phyloP scores from a whole-genome alignment of 768 basidiomycete genomes.

The Pilatotrama ljubarskyi region DNA sequence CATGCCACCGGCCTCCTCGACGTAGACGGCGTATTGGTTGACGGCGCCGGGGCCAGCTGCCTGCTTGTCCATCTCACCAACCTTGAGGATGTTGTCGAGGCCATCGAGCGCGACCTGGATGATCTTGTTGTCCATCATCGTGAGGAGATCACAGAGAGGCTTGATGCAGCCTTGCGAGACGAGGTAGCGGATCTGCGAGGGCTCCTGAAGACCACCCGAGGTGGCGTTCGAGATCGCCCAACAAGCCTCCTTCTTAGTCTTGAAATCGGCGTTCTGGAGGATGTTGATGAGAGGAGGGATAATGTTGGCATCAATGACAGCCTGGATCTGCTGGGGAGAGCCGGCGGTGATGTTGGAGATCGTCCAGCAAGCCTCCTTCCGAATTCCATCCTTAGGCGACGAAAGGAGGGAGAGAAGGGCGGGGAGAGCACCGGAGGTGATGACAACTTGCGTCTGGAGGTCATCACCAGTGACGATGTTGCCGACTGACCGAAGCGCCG shows the following conservation, averaged over 20 bases:
- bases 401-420: conserved; percentile 91
- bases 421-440: conserved; percentile 95
- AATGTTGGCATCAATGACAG: conserved; percentile 97
- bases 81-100: conserved; percentile 96
- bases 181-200: conserved; percentile 95
- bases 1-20: conserved; percentile 99
- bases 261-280: conserved; percentile 96
- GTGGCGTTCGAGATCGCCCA: conserved; percentile 99
- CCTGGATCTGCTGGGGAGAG: conserved; percentile 94
- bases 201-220: conserved; percentile 95
- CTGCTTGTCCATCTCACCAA: conserved; percentile 93
- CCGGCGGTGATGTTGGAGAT: conserved; percentile 99
- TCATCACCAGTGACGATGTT: conserved; percentile 99
- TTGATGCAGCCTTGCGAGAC: conserved; percentile 98
- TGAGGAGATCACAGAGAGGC: conserved; percentile 93
- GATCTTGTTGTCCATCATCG: conserved; percentile 99
- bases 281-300: conserved; percentile 99
- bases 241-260: conserved; percentile 98
- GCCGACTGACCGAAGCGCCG: conserved; percentile 95
- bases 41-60: conserved; percentile 76
- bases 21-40: conserved; percentile 91
- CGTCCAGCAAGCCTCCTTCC: conserved; percentile 99
- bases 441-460: conserved; percentile 98
- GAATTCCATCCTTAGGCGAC: conserved; percentile 97
- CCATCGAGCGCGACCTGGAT: conserved; percentile 98